These are phyloP conservation scores for Linum usitatissimum DNA, from an alignment of 345 rosid genomes.

Conservation along the genomic window DNA sequence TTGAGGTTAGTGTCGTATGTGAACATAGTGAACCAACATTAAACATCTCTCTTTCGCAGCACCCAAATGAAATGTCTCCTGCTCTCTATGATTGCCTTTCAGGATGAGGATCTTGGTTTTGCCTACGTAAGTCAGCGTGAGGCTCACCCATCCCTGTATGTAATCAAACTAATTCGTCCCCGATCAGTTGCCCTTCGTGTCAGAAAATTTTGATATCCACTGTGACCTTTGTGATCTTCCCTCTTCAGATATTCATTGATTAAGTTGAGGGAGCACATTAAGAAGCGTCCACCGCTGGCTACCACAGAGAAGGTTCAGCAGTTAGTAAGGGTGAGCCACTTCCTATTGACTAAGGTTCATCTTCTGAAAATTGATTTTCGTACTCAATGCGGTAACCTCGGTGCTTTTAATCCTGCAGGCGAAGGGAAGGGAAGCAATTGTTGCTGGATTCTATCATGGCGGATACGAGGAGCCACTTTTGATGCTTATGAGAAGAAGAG, in stretches of 20 bases:
- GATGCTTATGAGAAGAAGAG: slow-evolving; percentile 99
- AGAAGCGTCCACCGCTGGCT: slow-evolving; percentile 95
- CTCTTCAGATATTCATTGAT: slow-evolving; percentile 57
- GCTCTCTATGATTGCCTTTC: slow-evolving; percentile 15
- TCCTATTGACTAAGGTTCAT: neutral
- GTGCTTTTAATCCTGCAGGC: slow-evolving; percentile 43
- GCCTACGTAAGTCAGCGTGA: slow-evolving; percentile 85
- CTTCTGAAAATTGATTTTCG: neutral
- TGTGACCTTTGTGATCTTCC: neutral
- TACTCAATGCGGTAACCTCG: neutral
- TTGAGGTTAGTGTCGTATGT: slow-evolving; percentile 53
- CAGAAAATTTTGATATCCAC: neutral
- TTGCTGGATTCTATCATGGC: slow-evolving; percentile 90
- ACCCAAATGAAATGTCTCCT: neutral
- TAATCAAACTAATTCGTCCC: slow-evolving; percentile 8
- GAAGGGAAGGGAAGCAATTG: slow-evolving; percentile 73
- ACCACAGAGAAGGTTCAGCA: slow-evolving; percentile 93
- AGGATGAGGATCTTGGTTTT: slow-evolving; percentile 86
- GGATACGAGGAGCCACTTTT: slow-evolving; percentile 88
- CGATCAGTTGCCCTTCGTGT: neutral
- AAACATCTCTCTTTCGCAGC: slow-evolving; percentile 1
- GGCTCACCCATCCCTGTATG: slow-evolving; percentile 86
- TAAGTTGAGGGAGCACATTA: slow-evolving; percentile 86
- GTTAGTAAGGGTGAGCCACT: slow-evolving; percentile 69
- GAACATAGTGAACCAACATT: neutral